Base-by-base conservation (phyloP, 345 rosid genomes). In the Camelina hispida region DNA sequence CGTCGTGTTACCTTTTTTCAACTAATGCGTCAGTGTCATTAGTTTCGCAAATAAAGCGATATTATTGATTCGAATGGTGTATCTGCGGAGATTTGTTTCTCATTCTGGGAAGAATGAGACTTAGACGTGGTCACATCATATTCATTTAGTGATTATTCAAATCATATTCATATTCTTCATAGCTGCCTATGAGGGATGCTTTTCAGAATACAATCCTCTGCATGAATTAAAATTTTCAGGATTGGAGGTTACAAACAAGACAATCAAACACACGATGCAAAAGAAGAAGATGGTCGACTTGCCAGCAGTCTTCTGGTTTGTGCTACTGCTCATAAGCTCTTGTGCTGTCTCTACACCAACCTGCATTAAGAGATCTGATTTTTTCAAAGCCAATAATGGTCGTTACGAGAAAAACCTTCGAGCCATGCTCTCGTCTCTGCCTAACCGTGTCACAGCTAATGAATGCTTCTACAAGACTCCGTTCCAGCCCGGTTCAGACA, bases 381-480 rank as follows among this genome's bases (percentile, higher is more conserved):
- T 2, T 14, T 59, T 75, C 62, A 50, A 15, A 50, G 9, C 46
- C 4, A 75, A 51, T 4, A 75, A 51, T 4, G 46, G 28, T 42
- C 4, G 28, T 25, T 42, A 42, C 48, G 68, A 68, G 25, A 5
- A 8, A 35, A 75, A 68, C 55, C 69, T 74, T n/a, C 44, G 48
- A 9, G 13, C 11, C 37, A 18, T 60, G 28, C 74, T 75, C 28
- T 13, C 63, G 0, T 68, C 55, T 14, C 74, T 75, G 42, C 54
- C 79, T 12, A 32, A 40, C 9, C 28, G 28, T 25, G 79, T 68
- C 69, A 30, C 55, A 11, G 62, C 68, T 3, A 52, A 48, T 3
- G 14, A 61, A n/a, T 68, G 54, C n/a, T 75, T 58, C 68, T 75
- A 28, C 47, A 30, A 18, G 1, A 48, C 47, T 0, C 28, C 56